phyloP scores from a whole-genome alignment of 331 rosid species.

The Erythrophleum ivorense region DNA sequence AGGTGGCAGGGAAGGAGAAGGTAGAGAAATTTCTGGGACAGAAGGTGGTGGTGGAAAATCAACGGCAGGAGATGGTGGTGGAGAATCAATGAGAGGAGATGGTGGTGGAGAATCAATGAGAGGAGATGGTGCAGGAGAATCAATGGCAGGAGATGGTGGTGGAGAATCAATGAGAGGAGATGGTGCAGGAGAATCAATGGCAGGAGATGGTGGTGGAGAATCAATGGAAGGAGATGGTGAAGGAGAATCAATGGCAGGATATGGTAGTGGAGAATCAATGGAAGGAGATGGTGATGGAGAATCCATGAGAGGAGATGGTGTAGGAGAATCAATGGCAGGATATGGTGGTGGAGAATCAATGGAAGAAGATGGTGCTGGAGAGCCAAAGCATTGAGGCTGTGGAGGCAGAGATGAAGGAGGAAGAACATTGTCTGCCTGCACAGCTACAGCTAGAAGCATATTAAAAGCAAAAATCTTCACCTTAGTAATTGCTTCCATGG shows the following conservation, averaged over 20 bases:
- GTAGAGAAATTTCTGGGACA: background rate
- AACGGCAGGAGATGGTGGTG: background rate
- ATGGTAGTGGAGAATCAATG: too few species aligned
- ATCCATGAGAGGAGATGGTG: too few species aligned
- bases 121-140: too few species aligned
- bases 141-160: too few species aligned
- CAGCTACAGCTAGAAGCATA: background rate
- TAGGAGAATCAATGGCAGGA: too few species aligned
- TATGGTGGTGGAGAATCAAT: background rate
- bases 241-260: too few species aligned
- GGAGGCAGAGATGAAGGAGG: background rate
- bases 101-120: too few species aligned
- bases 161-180: background rate
- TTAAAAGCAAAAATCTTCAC: background rate
- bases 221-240: background rate
- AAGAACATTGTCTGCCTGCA: background rate
- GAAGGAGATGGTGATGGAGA: too few species aligned
- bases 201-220: background rate
- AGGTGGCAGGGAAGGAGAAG: background rate
- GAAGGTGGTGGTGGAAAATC: background rate
- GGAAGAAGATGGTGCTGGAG: background rate
- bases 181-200: background rate
- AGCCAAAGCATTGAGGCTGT: background rate
- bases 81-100: background rate
- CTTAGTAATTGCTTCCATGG: background rate